Conservation (phyloP, 2,329 filamentous ascomycete genomes). For the Cryphonectria japonica region DNA sequence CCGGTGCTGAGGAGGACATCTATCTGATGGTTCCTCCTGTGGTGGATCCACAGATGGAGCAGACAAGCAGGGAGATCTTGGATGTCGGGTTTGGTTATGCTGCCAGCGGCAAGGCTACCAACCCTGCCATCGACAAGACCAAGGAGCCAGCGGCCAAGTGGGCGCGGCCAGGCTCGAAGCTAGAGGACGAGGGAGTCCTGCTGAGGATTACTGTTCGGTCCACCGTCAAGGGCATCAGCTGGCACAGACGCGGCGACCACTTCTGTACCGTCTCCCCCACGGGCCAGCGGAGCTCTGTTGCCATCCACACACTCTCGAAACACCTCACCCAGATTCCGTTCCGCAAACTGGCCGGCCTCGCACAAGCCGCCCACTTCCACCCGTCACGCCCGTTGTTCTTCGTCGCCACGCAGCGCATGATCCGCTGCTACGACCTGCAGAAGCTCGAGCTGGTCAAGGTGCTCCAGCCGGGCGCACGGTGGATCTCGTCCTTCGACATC, state of each 20-base stretch:
- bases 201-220: conserved; percentile 80
- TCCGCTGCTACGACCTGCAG: conserved; percentile 92
- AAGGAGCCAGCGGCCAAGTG: conserved; percentile 82
- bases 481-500: conserved; percentile 93
- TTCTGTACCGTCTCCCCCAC: conserved; percentile 87
- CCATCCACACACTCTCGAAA: conserved; percentile 93
- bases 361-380: conserved; percentile 93
- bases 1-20: conserved; percentile 81
- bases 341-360: conserved; percentile 71
- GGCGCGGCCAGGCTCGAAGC: conserved; percentile 73
- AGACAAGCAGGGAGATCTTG: conserved; percentile 73
- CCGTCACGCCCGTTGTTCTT: conserved; percentile 92
- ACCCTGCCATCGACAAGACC: conserved; percentile 57
- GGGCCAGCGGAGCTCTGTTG: conserved; percentile 77
- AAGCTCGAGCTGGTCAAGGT: conserved; percentile 91
- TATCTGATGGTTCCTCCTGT: conserved; percentile 81
- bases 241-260: conserved; percentile 94
- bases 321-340: conserved; percentile 96
- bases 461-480: conserved; percentile 87
- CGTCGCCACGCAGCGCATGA: conserved; percentile 90
- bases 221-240: conserved; percentile 84
- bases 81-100: conserved; percentile 94
- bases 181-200: conserved; percentile 78
- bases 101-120: conserved; percentile 60
- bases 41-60: conserved; percentile 73